phyloP scores from a whole-genome alignment of 495 filamentous ascomycete species.

The Peziza echinospora region DNA sequence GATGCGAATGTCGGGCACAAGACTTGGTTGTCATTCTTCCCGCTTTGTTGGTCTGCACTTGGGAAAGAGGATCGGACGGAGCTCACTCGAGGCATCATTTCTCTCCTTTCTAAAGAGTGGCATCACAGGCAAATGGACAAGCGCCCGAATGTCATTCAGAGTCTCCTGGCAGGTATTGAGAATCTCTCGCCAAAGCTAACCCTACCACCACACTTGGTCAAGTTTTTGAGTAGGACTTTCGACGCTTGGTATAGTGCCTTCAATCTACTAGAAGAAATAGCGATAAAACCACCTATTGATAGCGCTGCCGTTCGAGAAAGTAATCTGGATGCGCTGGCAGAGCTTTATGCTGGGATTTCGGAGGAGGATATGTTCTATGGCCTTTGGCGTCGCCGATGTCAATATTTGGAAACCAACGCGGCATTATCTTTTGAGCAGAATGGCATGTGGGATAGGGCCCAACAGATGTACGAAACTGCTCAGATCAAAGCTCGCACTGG shows the following conservation, averaged over 20 bases:
- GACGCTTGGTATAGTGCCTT: slow-evolving; percentile 90
- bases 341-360: slow-evolving; percentile 68
- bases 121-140: slow-evolving; percentile 84
- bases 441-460: slow-evolving; percentile 97
- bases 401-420: slow-evolving; percentile 90
- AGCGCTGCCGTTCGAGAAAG: slow-evolving; percentile 67
- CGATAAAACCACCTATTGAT: slow-evolving; percentile 64
- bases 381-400: slow-evolving; percentile 82
- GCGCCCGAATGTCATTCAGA: slow-evolving; percentile 82
- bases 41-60: slow-evolving; percentile 76
- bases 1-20: slow-evolving; percentile 57
- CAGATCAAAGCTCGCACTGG: slow-evolving; percentile 93
- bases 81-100: slow-evolving; percentile 68
- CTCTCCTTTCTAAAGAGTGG: slow-evolving; percentile 78
- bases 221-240: slow-evolving; percentile 74
- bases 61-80: slow-evolving; percentile 76
- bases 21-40: slow-evolving; percentile 79
- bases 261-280: slow-evolving; percentile 61
- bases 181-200: slow-evolving; percentile 65
- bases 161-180: slow-evolving; percentile 64
- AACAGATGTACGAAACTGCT: slow-evolving; percentile 82
- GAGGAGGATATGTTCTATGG: slow-evolving; percentile 98
- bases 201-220: slow-evolving; percentile 85
- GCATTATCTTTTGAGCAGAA: slow-evolving; percentile 95
- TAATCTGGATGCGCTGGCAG: slow-evolving; percentile 79